Base-by-base conservation (phyloP, 306 rosid genomes). In the Alnus rubra region DNA sequence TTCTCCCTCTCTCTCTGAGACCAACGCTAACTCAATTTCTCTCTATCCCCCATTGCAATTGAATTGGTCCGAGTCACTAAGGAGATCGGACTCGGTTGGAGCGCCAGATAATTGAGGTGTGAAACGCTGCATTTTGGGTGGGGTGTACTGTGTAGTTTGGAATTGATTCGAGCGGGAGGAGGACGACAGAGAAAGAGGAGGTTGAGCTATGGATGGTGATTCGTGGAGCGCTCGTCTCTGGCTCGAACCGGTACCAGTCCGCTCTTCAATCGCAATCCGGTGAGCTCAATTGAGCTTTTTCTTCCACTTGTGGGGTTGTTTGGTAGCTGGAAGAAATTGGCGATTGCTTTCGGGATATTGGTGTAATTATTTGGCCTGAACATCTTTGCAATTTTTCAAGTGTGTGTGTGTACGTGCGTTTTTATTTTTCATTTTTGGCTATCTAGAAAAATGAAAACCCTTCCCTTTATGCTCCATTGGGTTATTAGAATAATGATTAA, bases 201-300 rank as follows among this genome's bases (percentile, higher is more conserved):
- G 23, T 15, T 64, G 28, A 89, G 82, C 79, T 63, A 92, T 92
- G 98, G 98, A 93, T 18, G 84, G 88, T 81, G 92, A 85, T 84
- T 88, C 96, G 0, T 93, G 94, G 98, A 86, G 85, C 75, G 82
- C 92, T 76, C 92, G 89, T 77, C 86, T 87, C 37, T 88, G 76
- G 89, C 91, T 90, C 97, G 7, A 91, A 74, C 82, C 87, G 91
- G 16, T 93, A 84, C 50, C 88, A 88, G 71, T 78, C 87, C 45
- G 87, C 91, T 80, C 87, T 93, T 84, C 94, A 85, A 71, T 90
- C 94, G 35, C 92, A 94, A 87, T 88, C 97, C 80, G 96, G 94
- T 93, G 4, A 74, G 37, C 64, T 68, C 16, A 28, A 16, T 49
- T 49, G 28, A 52, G 13, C 75, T 58, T 65, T 42, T 48, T 9